A percentile compares a stretch with the other conserved stretches of the same genome.
phyloP scores from a whole-genome alignment of 306 rosid species.

The Hippophae tibetana region DNA sequence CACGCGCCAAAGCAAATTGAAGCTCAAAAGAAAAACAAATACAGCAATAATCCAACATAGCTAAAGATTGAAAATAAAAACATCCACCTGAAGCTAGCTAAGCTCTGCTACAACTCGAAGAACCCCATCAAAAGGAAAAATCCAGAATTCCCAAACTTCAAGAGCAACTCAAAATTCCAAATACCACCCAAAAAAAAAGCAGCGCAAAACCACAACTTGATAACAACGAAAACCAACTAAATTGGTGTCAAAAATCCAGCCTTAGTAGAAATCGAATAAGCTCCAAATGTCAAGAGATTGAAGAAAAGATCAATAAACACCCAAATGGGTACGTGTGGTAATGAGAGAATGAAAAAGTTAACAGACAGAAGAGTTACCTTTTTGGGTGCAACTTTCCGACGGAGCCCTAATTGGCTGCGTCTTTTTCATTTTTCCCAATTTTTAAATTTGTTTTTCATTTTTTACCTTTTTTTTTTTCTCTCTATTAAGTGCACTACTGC shows the following conservation, averaged over 20 bases:
- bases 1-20: conserved; percentile 1
- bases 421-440: conserved; percentile 5
- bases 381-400: conserved; percentile 65
- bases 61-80: neutral
- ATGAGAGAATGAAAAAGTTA: conserved; percentile 20
- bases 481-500: conserved; percentile 1
- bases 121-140: conserved; percentile 1
- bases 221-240: neutral
- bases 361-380: conserved; percentile 30
- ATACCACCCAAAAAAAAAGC: neutral
- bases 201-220: neutral
- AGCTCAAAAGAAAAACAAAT: neutral
- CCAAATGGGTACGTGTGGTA: conserved; percentile 22
- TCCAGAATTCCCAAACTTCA: neutral
- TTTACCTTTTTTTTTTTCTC: neutral
- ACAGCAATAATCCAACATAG: conserved; percentile 5
- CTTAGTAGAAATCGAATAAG: conserved; percentile 18
- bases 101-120: neutral
- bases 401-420: conserved; percentile 43
- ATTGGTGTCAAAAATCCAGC: conserved; percentile 1
- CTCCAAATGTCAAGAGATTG: conserved; percentile 25
- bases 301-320: conserved; percentile 34
- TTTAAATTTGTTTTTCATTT: neutral
- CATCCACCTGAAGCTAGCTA: neutral
- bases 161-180: neutral